Base-by-base conservation (phyloP, 139 green algal species). In the Coelastrella sp. region DNA sequence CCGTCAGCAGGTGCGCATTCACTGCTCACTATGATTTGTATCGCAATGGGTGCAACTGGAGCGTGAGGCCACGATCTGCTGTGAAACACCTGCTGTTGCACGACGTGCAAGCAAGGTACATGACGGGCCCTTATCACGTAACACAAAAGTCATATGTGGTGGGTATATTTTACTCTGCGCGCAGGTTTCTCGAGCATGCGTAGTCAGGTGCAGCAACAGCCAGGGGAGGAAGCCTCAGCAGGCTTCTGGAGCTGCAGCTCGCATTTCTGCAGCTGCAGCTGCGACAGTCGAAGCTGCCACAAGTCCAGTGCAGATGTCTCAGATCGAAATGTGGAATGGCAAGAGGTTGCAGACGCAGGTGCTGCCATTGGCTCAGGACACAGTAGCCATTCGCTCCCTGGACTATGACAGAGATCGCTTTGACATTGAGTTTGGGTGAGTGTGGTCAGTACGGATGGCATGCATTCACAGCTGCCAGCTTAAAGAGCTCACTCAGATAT, bases 391-490 rank as follows among this genome's bases (percentile, higher is more conserved):
- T 84, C 95, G 98, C 24, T 98, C 93, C 4, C 94, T 99, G 49
- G 98, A 99, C 93, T 99, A 96, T 95, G 98, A 99, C 88, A 93
- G 97, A 14, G 96, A 98, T 87, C 92, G 98, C 15, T 99, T 99
- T 86, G 98, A 99, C 93, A 99, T 99, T 74, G 97, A 99, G 92
- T 99, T 99, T 91, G 96, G 94, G 92, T 97, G 70, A 82, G 94
- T 75, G 3, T 56, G 63, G 10, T 58, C 14, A 22, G 4, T 10
- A 82, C 4, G 22, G 8, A 11, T 19, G 22, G 24, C 8, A 8
- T 5, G 24, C 76, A 60, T 35, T 70, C 6, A 70, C 63, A 17
- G 12, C 12, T 70, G 63, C 63, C 9, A 70, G 63, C 35, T 70
- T 14, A 14, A 17, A 70, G 12, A 70, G 68, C 68, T 27, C 15